A percentile compares a stretch with the other conserved stretches of the same genome.
phyloP scores from a whole-genome alignment of 2,329 filamentous ascomycete genomes.

The Didymella sp. region DNA sequence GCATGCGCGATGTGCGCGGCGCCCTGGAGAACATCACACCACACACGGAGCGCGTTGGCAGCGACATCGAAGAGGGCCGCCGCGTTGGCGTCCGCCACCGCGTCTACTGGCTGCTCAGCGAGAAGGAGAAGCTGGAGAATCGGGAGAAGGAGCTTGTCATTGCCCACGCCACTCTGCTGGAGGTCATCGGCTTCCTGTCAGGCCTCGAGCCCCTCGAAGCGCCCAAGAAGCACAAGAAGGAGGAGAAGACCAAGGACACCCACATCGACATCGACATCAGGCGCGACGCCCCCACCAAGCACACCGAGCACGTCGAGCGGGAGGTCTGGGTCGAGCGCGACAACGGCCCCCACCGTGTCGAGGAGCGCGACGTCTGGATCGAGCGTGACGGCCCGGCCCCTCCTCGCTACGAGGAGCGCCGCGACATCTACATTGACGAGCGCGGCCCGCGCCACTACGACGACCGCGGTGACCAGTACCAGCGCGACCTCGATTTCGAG shows the following conservation, averaged over 20 bases:
- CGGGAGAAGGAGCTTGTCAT: slow-evolving; percentile 46
- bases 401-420: slow-evolving; percentile 33
- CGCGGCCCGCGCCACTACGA: slow-evolving; percentile 32
- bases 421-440: slow-evolving; percentile 31
- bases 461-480: slow-evolving; percentile 32
- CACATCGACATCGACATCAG: slow-evolving; percentile 44
- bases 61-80: slow-evolving; percentile 45
- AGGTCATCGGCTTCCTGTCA: slow-evolving; percentile 47
- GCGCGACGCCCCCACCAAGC: slow-evolving; percentile 31
- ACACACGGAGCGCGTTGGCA: slow-evolving; percentile 46
- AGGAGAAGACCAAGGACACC: slow-evolving; percentile 30
- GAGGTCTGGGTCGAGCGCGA: slow-evolving; percentile 42
- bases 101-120: slow-evolving; percentile 49
- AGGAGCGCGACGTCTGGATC: slow-evolving; percentile 41
- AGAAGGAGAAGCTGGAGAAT: slow-evolving; percentile 51
- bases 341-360: slow-evolving; percentile 32
- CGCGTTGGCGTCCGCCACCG: slow-evolving; percentile 48
- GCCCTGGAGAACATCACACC: slow-evolving; percentile 49
- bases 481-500: slow-evolving; percentile 32
- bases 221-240: slow-evolving; percentile 31
- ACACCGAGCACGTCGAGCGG: slow-evolving; percentile 37
- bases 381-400: slow-evolving; percentile 32
- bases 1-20: slow-evolving; percentile 47
- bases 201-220: slow-evolving; percentile 42
- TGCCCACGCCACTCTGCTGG: slow-evolving; percentile 45